Conservation (phyloP, 371 early-diverging fungal species). For the Amoeboaphelidium protococcarum region DNA sequence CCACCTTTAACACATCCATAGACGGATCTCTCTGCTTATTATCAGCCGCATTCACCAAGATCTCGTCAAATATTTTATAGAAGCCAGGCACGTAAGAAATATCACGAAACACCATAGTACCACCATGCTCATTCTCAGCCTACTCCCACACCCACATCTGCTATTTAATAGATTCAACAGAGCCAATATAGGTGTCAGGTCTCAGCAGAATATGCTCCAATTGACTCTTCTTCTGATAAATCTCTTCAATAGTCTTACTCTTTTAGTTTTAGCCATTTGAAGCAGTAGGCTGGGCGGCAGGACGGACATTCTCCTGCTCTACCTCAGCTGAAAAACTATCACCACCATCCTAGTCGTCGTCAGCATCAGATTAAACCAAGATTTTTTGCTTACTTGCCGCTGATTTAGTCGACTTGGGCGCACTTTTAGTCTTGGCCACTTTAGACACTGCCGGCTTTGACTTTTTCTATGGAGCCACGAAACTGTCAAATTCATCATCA, state of each 20-base stretch:
- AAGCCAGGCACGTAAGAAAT: slow-evolving; percentile 87
- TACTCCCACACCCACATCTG: slow-evolving; percentile 46
- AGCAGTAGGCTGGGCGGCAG: too few relatives aligned
- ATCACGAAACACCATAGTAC: slow-evolving; percentile 34
- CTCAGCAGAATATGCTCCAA: slow-evolving; percentile 94
- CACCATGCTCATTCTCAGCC: background rate
- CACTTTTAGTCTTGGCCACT: too few relatives aligned
- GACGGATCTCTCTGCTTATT: slow-evolving; percentile 63
- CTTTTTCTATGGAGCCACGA: too few relatives aligned
- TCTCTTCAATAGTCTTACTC: slow-evolving; percentile 50
- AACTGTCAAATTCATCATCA: too few relatives aligned
- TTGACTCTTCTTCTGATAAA: slow-evolving; percentile 95
- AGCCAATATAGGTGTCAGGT: slow-evolving; percentile 98
- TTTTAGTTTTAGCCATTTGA: background rate
- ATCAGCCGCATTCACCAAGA: slow-evolving; percentile 77
- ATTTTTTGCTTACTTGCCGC: too few relatives aligned
- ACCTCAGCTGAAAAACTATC: too few relatives aligned
- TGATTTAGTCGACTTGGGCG: too few relatives aligned
- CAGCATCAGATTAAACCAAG: too few relatives aligned
- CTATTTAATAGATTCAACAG: slow-evolving; percentile 57
- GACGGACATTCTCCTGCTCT: too few relatives aligned
- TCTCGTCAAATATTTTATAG: slow-evolving; percentile 99
- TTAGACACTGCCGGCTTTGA: too few relatives aligned
- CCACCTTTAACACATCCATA: slow-evolving; percentile 81
- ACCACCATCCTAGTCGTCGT: too few relatives aligned